Percentiles rank a stretch among this genome's conserved stretches.
Conservation (phyloP, 2,329 filamentous ascomycete genomes). For the Pseudocercospora musae region DNA sequence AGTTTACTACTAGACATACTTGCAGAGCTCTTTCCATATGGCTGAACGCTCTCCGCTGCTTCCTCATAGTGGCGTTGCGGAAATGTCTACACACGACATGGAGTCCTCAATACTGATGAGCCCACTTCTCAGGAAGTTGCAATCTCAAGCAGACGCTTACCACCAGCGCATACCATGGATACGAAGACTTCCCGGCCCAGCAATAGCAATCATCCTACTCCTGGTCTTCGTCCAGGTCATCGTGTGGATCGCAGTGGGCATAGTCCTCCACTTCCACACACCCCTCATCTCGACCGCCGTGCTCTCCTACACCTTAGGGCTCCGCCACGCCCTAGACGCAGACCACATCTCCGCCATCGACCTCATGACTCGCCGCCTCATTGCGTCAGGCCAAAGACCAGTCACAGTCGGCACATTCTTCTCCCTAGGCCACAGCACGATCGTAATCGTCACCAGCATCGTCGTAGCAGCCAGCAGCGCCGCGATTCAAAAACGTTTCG, state of each 20-base stretch:
- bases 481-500: constrained; percentile 76
- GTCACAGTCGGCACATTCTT: constrained; percentile 95
- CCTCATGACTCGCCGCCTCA: constrained; percentile 84
- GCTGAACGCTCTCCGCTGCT: not conserved
- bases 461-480: constrained; percentile 89
- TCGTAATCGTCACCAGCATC: constrained; percentile 85
- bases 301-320: constrained; percentile 80
- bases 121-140: constrained; percentile 17
- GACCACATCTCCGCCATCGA: constrained; percentile 93
- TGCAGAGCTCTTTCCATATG: not conserved
- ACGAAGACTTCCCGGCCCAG: constrained; percentile 54
- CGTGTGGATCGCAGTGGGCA: constrained; percentile 57
- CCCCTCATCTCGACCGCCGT: constrained; percentile 74
- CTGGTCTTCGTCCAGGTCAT: constrained; percentile 54
- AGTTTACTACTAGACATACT: not conserved
- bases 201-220: constrained; percentile 55
- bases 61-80: not conserved
- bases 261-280: constrained; percentile 48
- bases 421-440: constrained; percentile 87
- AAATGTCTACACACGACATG: not conserved
- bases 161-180: constrained; percentile 55
- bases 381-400: constrained; percentile 79
- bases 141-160: constrained; percentile 33
- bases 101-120: constrained; percentile 2
- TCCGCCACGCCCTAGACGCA: constrained; percentile 95